phyloP scores from a whole-genome alignment of 2,329 filamentous ascomycete genomes.

The Aspergillus sp. region DNA sequence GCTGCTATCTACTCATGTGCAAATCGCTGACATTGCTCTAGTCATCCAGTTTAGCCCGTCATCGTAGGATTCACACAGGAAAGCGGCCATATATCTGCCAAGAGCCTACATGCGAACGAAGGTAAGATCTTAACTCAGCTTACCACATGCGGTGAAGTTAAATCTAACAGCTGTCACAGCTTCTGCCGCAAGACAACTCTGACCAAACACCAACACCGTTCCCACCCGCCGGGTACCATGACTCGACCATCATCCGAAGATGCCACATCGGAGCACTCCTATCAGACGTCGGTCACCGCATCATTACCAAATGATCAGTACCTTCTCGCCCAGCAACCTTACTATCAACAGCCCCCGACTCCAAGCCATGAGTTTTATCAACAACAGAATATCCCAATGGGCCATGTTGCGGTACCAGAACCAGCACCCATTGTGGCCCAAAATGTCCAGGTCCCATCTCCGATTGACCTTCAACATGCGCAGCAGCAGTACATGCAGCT shows the following conservation, averaged over 20 bases:
- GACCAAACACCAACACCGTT: conserved; percentile 37
- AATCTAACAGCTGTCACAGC: conserved; percentile 13
- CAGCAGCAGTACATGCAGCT: conserved; percentile 26
- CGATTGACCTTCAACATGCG: conserved; percentile 25
- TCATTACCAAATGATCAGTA: conserved; percentile 30
- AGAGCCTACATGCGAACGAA: conserved; percentile 35
- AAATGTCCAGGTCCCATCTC: conserved; percentile 23
- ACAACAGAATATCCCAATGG: conserved; percentile 27
- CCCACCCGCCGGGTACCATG: conserved; percentile 29
- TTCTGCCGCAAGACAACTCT: conserved; percentile 39
- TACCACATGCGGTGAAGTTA: not conserved
- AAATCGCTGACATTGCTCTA: conserved; percentile 10
- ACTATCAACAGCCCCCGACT: conserved; percentile 27
- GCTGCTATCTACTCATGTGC: not conserved
- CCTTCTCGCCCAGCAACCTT: conserved; percentile 31
- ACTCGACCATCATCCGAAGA: conserved; percentile 33
- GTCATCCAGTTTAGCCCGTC: conserved; percentile 38
- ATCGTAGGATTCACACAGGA: conserved; percentile 37
- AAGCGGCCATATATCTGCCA: conserved; percentile 37
- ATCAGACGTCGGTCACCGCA: conserved; percentile 24
- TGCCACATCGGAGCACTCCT: conserved; percentile 31
- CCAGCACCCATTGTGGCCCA: conserved; percentile 25
- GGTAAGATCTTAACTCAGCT: conserved; percentile 17
- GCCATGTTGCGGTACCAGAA: conserved; percentile 25
- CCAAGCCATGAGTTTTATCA: conserved; percentile 34